phyloP scores from a whole-genome alignment of 768 basidiomycete genomes.

The Suillus subaureus region DNA sequence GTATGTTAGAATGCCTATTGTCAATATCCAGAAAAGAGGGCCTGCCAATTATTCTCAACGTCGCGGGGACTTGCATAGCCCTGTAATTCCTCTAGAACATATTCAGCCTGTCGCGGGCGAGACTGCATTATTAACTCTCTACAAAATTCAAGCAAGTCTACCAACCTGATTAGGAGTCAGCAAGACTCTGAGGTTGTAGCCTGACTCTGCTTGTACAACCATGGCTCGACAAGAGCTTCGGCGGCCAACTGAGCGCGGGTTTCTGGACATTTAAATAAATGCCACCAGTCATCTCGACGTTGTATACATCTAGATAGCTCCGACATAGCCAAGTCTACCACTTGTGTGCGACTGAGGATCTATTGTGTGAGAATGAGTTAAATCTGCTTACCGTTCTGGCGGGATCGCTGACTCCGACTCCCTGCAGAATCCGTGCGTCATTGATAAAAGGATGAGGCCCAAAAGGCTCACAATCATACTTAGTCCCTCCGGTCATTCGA shows the following conservation, averaged over 20 bases:
- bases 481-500: slow-evolving; percentile 3
- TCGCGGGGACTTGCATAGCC: slow-evolving; percentile 48
- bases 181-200: slow-evolving; percentile 30
- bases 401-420: slow-evolving; percentile 48
- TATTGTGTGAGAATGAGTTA: background rate
- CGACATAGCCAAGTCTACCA: slow-evolving; percentile 53
- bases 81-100: slow-evolving; percentile 50
- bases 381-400: slow-evolving; percentile 46
- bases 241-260: slow-evolving; percentile 36
- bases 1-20: background rate
- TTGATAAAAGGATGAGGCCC: slow-evolving; percentile 50
- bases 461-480: slow-evolving; percentile 36
- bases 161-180: slow-evolving; percentile 45
- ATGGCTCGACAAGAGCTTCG: slow-evolving; percentile 31
- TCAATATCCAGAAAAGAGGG: slow-evolving; percentile 1
- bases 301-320: slow-evolving; percentile 48
- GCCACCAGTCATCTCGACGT: slow-evolving; percentile 44
- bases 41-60: slow-evolving; percentile 39
- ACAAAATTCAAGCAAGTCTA: background rate
- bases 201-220: slow-evolving; percentile 40
- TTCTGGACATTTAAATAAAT: slow-evolving; percentile 25
- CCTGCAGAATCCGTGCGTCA: slow-evolving; percentile 41
- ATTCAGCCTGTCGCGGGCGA: slow-evolving; percentile 37
- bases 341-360: slow-evolving; percentile 28
- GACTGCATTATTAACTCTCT: background rate